These are phyloP conservation scores for Alternaria gansuensis DNA, from an alignment of 2,329 filamentous ascomycete genomes.

Conservation along the genomic window DNA sequence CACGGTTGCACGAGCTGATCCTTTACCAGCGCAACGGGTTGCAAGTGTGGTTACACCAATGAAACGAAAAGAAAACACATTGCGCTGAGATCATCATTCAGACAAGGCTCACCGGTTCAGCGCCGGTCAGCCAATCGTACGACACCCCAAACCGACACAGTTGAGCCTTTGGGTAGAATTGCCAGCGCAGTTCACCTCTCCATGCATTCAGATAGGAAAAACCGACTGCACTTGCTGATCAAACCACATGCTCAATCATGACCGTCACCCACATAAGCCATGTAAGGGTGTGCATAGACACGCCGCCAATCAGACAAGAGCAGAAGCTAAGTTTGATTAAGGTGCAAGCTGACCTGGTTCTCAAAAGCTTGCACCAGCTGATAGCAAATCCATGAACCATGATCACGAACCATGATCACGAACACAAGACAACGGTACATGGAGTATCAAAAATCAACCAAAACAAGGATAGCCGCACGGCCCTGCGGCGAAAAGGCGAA, in stretches of 20 bases:
- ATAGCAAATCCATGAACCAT: not conserved
- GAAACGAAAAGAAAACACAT: not conserved
- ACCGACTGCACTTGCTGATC: not conserved
- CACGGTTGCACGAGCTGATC: slow-evolving; percentile 13
- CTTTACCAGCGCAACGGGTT: not conserved
- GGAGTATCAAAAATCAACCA: not conserved
- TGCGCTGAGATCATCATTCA: not conserved
- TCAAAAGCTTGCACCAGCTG: slow-evolving; percentile 1
- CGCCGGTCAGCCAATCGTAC: slow-evolving; percentile 6
- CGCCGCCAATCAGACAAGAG: not conserved
- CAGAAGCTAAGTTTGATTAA: not conserved
- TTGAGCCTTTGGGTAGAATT: not conserved
- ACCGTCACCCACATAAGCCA: not conserved
- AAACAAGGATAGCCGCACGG: not conserved
- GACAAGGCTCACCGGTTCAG: slow-evolving; percentile 3
- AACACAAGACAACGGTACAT: slow-evolving; percentile 1
- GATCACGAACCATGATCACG: not conserved
- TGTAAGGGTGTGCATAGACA: not conserved
- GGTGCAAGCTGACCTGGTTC: not conserved
- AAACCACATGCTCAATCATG: not conserved
- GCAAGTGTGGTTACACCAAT: slow-evolving; percentile 4
- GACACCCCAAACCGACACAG: not conserved
- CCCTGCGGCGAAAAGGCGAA: slow-evolving; percentile 1
- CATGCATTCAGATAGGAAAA: not conserved
- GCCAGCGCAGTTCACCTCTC: not conserved